Conservation (phyloP, 2,329 filamentous ascomycete genomes). For the Phialophora macrospora region DNA sequence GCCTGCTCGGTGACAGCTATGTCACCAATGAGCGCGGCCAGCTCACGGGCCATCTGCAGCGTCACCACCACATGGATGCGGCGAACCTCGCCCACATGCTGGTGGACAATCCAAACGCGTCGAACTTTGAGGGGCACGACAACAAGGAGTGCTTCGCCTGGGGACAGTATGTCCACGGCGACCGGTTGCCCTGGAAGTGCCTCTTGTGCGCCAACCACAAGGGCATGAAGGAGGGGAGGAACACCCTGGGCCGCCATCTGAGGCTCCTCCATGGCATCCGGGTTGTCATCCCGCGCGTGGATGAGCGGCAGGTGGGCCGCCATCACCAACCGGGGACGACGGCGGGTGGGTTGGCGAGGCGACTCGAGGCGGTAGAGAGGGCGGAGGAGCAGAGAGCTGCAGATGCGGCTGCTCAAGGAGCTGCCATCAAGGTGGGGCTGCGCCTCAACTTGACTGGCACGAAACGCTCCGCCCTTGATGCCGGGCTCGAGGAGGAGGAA, state of each 20-base stretch:
- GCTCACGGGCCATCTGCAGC: conserved; percentile 8
- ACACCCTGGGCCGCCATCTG: conserved; percentile 6
- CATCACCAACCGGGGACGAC: neutral
- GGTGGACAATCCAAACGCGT: neutral
- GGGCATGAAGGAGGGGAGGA: conserved; percentile 7
- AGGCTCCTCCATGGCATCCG: conserved; percentile 3
- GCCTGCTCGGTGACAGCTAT: conserved; percentile 9
- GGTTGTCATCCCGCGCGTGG: neutral
- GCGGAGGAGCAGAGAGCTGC: neutral
- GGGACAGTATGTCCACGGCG: conserved; percentile 10
- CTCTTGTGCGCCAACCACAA: conserved; percentile 13
- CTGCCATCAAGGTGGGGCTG: neutral
- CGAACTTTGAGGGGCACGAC: conserved; percentile 12
- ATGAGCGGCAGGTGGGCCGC: neutral
- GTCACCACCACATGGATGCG: neutral
- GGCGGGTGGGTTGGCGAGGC: neutral
- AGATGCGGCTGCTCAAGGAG: neutral
- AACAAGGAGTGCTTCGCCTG: conserved; percentile 20
- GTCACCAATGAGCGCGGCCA: neutral
- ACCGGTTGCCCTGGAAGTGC: conserved; percentile 10
- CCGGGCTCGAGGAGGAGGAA: conserved; percentile 1
- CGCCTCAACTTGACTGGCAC: neutral
- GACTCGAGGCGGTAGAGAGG: neutral
- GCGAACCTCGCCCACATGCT: conserved; percentile 4
- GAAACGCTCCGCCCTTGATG: conserved; percentile 1